Evolutionary conservation across 78 protist genomes (phyloP), one percentile per base, ranked within the genome.

Genomic region (Paratrimastix pyriformis): DNA sequence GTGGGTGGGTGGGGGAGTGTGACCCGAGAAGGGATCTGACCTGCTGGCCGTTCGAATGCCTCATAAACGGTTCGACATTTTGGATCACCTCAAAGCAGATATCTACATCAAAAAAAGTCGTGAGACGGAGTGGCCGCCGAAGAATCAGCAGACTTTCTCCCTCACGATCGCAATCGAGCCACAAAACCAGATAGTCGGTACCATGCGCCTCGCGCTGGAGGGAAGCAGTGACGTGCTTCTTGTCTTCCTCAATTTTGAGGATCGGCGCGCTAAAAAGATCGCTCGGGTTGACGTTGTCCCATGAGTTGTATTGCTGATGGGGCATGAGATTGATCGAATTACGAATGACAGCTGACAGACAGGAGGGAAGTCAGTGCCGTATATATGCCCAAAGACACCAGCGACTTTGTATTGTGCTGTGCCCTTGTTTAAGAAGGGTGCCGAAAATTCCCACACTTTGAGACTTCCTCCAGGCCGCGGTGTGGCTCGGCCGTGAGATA

Each of bases 111-210:
- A n/a, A n/a, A n/a, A n/a, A n/a, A n/a, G n/a, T n/a, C n/a, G n/a
- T n/a, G n/a, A n/a, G n/a, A n/a, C n/a, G n/a, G n/a, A n/a, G n/a
- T n/a, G n/a, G n/a, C n/a, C n/a, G n/a, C n/a, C n/a, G n/a, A n/a
- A n/a, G n/a, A n/a, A n/a, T n/a, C n/a, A n/a, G n/a, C n/a, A n/a
- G n/a, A n/a, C n/a, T 86, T 68, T 90, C 91, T 37, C 93, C 93
- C 74, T 90, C 93, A 3, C 85, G 43, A 77, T 90, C 93, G 69
- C 82, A 82, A 70, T 90, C 93, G 30, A 90, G 80, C 81, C 84
- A 85, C 26, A 90, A 72, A 15, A 89, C 80, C 4, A 89, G 77
- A 43, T 54, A 26, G 50, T 48, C 76, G 26, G 50, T 3, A 44
- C 58, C 77, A n/a, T 18, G 0, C 0, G 81, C 80, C 33, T 15